These are phyloP conservation scores for Lumnitzera littorea DNA, from an alignment of 345 rosid genomes.

Conservation along the genomic window DNA sequence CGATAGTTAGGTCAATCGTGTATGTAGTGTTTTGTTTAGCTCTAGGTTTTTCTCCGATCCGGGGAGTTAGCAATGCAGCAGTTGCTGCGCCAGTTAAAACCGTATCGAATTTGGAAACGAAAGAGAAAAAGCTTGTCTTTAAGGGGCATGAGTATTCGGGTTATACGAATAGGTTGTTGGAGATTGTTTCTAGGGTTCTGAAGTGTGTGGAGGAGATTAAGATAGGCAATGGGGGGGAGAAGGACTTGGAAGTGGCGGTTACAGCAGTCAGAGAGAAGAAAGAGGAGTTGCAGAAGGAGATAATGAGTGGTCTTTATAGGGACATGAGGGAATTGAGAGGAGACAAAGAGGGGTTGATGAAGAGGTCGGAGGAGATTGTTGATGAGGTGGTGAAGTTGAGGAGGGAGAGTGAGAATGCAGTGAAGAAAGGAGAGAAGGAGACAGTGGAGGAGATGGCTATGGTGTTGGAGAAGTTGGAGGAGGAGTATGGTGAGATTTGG, in stretches of 20 bases:
- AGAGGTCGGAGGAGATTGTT: conserved; percentile 41
- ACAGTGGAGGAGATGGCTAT: conserved; percentile 34
- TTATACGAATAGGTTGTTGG: conserved; percentile 49
- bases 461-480: conserved; percentile 40
- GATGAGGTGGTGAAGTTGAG: conserved; percentile 33
- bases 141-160: conserved; percentile 46
- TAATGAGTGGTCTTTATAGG: conserved; percentile 47
- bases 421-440: conserved; percentile 18
- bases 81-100: conserved; percentile 39
- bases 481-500: conserved; percentile 53
- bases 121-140: conserved; percentile 22
- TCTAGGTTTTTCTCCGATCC: conserved; percentile 47
- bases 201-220: conserved; percentile 49
- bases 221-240: conserved; percentile 39
- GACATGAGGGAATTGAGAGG: conserved; percentile 37
- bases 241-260: conserved; percentile 33
- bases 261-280: conserved; percentile 50
- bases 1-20: conserved; percentile 34
- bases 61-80: conserved; percentile 39
- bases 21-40: conserved; percentile 56
- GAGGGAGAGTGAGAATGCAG: conserved; percentile 28
- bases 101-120: conserved; percentile 19
- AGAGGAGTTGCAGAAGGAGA: conserved; percentile 50
- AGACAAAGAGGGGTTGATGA: conserved; percentile 43
- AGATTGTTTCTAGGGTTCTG: conserved; percentile 49